phyloP scores from a whole-genome alignment of 2,329 filamentous ascomycete species.

The Hypoxylon sp. region DNA sequence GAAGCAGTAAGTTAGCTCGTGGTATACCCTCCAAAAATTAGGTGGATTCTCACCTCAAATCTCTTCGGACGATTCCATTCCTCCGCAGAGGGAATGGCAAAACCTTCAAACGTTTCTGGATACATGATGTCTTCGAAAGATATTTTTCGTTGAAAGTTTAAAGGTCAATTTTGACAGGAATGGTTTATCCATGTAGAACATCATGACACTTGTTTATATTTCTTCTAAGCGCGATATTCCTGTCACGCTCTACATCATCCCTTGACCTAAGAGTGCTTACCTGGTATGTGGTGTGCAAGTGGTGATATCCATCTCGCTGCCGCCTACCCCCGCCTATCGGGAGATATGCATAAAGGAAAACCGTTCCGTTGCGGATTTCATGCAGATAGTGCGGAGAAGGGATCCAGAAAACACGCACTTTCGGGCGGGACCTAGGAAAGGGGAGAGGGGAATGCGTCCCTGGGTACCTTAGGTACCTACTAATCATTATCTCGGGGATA shows the following conservation, averaged over 20 bases:
- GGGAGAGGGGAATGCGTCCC: not conserved
- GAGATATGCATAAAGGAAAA: not conserved
- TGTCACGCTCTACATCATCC: not conserved
- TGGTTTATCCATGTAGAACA: not conserved
- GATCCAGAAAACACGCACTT: not conserved
- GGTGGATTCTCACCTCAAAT: not conserved
- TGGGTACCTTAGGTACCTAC: not conserved
- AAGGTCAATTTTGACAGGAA: not conserved
- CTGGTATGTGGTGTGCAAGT: not conserved
- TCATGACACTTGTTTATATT: not conserved
- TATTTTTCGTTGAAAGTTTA: not conserved
- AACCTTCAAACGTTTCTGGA: conserved; percentile 3
- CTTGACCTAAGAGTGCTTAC: no score
- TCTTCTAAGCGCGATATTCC: not conserved
- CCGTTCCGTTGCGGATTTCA: not conserved
- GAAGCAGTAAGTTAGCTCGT: not conserved
- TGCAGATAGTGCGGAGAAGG: no score
- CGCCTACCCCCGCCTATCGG: conserved; percentile 1
- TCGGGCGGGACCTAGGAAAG: not conserved
- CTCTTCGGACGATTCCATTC: not conserved
- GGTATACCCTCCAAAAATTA: not conserved
- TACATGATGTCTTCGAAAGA: not conserved
- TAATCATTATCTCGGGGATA: not conserved
- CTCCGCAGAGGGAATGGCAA: not conserved
- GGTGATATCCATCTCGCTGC: not conserved